These are phyloP conservation scores for Flueggea neowawraea DNA, from an alignment of 441 rosid genomes.

Conservation along the genomic window DNA sequence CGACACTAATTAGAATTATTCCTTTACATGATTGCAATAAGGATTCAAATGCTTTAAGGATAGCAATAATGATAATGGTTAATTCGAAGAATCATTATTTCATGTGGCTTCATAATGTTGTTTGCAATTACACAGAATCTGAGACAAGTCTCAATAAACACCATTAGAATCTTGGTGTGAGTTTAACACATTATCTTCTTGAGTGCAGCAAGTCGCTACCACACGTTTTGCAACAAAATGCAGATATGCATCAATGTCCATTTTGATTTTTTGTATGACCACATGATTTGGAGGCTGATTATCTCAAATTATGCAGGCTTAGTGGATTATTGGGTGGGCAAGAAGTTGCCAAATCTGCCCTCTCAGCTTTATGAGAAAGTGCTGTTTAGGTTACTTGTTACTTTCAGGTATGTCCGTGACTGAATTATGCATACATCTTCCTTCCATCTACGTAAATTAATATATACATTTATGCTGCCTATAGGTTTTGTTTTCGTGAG, in stretches of 20 bases:
- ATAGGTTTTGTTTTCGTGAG: too few relatives aligned
- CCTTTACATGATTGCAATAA: too few relatives aligned
- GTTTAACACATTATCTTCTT: neutral
- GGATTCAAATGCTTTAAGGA: neutral
- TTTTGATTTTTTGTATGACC: too few relatives aligned
- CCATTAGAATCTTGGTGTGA: neutral
- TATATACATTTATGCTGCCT: too few relatives aligned
- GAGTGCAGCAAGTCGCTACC: neutral
- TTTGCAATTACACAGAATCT: neutral
- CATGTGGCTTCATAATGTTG: neutral
- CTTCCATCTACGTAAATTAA: neutral
- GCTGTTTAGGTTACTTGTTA: neutral
- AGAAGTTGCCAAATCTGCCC: slow-evolving; percentile 1
- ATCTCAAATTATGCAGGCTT: neutral
- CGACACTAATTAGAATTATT: too few relatives aligned
- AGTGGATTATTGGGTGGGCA: slow-evolving; percentile 10
- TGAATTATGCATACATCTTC: neutral
- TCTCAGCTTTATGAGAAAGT: neutral
- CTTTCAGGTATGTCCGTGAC: neutral
- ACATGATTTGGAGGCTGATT: neutral
- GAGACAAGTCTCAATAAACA: neutral
- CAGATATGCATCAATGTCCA: neutral
- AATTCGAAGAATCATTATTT: neutral
- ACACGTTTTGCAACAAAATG: too few relatives aligned
- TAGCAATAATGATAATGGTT: neutral